These are phyloP conservation scores for Camelina sativa DNA, from an alignment of 345 rosid genomes.

Conservation along the genomic window DNA sequence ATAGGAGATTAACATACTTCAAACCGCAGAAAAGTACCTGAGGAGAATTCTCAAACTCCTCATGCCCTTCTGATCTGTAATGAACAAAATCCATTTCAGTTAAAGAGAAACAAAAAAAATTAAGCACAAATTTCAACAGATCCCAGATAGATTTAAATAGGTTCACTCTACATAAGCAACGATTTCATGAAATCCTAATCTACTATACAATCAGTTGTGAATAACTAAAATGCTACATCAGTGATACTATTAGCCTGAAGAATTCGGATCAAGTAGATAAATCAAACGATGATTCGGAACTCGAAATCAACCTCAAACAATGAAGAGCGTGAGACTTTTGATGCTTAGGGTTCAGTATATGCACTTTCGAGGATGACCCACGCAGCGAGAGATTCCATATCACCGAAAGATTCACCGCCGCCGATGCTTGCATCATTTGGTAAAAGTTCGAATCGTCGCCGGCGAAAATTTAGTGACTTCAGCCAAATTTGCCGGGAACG, in stretches of 20 bases:
- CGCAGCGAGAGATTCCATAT: constrained; percentile 10
- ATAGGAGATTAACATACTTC: neutral
- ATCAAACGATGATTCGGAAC: constrained; percentile 2
- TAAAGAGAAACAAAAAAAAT: no score
- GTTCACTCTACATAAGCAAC: neutral
- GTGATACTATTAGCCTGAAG: neutral
- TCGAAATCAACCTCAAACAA: constrained; percentile 36
- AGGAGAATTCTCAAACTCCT: constrained; percentile 46
- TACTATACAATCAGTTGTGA: neutral
- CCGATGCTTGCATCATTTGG: constrained; percentile 27
- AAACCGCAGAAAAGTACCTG: constrained; percentile 40
- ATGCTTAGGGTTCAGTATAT: constrained; percentile 1
- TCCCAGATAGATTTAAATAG: no score
- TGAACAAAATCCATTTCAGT: neutral
- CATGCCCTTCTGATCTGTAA: constrained; percentile 53
- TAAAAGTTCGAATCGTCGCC: constrained; percentile 18
- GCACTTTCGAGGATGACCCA: neutral
- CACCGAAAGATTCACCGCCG: constrained; percentile 19
- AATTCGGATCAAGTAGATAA: neutral
- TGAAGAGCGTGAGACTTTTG: constrained; percentile 27
- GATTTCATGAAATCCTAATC: neutral
- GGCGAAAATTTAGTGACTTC: constrained; percentile 5
- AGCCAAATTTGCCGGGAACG: constrained; percentile 32
- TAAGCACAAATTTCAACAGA: neutral
- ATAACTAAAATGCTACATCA: neutral